phyloP scores from a whole-genome alignment of 2,329 filamentous ascomycete species.

The Penicillium brevicompactum region DNA sequence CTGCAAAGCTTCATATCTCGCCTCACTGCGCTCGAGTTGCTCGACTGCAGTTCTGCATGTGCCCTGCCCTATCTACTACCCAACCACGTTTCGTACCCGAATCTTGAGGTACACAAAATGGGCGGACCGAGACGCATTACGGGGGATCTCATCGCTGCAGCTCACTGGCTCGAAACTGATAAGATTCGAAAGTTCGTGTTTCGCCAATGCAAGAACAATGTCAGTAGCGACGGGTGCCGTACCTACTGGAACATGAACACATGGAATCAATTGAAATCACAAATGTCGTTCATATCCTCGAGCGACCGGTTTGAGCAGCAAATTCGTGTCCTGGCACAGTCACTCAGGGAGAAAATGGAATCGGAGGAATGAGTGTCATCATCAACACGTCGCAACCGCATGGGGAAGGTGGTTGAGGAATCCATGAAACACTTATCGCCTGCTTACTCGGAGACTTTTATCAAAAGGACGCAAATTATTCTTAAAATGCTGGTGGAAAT shows the following conservation, averaged over 20 bases:
- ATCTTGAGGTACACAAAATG: neutral
- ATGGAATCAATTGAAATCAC: neutral
- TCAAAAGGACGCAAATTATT: too few relatives aligned
- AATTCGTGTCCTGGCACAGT: neutral
- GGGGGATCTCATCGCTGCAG: neutral
- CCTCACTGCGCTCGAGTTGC: neutral
- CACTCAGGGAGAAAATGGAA: neutral
- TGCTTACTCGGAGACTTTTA: too few relatives aligned
- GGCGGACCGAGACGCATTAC: neutral
- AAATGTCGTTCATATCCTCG: neutral
- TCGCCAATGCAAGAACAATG: neutral
- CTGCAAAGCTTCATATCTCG: neutral
- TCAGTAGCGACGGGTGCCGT: too few relatives aligned
- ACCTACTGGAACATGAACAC: neutral
- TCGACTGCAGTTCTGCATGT: neutral
- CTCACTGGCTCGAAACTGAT: neutral
- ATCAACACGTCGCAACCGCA: neutral
- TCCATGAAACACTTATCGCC: too few relatives aligned
- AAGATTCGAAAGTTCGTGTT: neutral
- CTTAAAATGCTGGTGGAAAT: too few relatives aligned
- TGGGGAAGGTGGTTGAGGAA: neutral
- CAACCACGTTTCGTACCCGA: neutral
- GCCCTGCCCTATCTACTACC: neutral
- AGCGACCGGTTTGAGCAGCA: neutral
- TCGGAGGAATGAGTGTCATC: neutral